A percentile compares a stretch with the other conserved stretches of the same genome.
Evolutionary conservation across 129 eudicot genomes (phyloP).

Genomic region (sunflower (Helianthus annuus)): DNA sequence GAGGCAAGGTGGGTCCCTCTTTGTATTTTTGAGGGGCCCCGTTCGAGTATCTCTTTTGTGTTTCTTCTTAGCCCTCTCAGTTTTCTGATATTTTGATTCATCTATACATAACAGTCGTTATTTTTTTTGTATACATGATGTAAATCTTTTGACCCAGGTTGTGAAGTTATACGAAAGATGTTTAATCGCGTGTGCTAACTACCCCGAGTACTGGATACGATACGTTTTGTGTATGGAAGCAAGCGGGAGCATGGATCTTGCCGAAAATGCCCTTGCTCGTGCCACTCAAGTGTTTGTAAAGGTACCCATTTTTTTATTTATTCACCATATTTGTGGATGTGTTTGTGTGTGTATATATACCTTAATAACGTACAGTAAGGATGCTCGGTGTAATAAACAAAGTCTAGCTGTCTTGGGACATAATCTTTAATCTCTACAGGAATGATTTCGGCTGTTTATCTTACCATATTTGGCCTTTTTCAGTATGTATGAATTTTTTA

Average conservation of each 20-base stretch:
- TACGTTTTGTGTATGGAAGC: slow-evolving; percentile 89
- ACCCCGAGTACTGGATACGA: slow-evolving; percentile 94
- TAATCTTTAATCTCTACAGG: not conserved
- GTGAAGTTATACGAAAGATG: slow-evolving; percentile 98
- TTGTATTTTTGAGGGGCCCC: slow-evolving; percentile 93
- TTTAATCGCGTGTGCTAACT: slow-evolving; percentile 91
- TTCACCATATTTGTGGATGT: not conserved
- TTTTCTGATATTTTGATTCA: slow-evolving; percentile 33
- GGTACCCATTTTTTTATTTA: slow-evolving; percentile 38
- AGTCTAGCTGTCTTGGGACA: not conserved
- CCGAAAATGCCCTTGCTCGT: slow-evolving; percentile 97
- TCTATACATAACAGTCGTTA: not conserved
- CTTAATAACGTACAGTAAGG: not conserved
- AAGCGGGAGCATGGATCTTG: slow-evolving; percentile 85
- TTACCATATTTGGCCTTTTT: not conserved
- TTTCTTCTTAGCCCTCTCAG: slow-evolving; percentile 56
- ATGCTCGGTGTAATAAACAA: not conserved
- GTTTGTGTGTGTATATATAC: no score
- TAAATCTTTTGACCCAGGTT: slow-evolving; percentile 56
- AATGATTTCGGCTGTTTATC: not conserved
- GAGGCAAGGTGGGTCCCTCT: slow-evolving; percentile 99
- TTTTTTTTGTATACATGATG: slow-evolving; percentile 31
- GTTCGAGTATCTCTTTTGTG: slow-evolving; percentile 89
- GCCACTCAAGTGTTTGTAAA: slow-evolving; percentile 95
- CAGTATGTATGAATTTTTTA: slow-evolving; percentile 7